Evolutionary conservation across 495 filamentous ascomycete species (phyloP).

Genomic region (Penicillium herquei): DNA sequence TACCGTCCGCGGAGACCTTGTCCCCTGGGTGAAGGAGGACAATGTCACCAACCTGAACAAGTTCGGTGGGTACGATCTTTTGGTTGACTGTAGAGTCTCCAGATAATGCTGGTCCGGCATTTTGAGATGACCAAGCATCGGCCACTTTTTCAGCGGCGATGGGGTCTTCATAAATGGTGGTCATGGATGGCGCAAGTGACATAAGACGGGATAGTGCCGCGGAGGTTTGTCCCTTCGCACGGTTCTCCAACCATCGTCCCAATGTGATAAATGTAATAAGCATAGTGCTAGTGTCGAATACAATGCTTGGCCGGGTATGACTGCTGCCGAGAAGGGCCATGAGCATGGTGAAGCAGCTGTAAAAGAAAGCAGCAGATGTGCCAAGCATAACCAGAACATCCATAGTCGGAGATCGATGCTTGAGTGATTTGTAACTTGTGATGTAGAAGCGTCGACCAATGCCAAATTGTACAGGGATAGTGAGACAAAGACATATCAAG

Average conservation of each 20-base stretch:
- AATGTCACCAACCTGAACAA: conserved; percentile 92
- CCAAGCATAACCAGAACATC: conserved; percentile 93
- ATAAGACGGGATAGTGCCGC: conserved; percentile 93
- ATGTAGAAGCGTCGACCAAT: conserved; percentile 91
- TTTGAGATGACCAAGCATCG: conserved; percentile 63
- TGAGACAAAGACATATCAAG: conserved; percentile 74
- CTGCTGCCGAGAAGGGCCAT: conserved; percentile 69
- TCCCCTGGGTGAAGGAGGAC: conserved; percentile 92
- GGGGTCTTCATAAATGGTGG: conserved; percentile 95
- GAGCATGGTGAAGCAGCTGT: conserved; percentile 85
- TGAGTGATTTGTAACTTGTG: conserved; percentile 85
- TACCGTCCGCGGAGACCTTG: conserved; percentile 93
- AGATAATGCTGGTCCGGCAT: conserved; percentile 42
- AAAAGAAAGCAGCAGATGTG: conserved; percentile 97
- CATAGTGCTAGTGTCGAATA: conserved; percentile 99
- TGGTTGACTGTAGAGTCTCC: conserved; percentile 67
- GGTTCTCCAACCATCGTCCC: conserved; percentile 89
- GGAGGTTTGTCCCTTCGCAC: conserved; percentile 94
- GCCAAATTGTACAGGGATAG: conserved; percentile 93
- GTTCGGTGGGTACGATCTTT: conserved; percentile 83
- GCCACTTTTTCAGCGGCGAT: conserved; percentile 89
- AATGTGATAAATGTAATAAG: conserved; percentile 94
- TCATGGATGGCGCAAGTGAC: conserved; percentile 94
- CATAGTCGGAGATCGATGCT: conserved; percentile 92
- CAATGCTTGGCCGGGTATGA: conserved; percentile 75